These are phyloP conservation scores for Fallopia convolvulus DNA, from an alignment of 148 eudicot genomes.

Conservation along the genomic window DNA sequence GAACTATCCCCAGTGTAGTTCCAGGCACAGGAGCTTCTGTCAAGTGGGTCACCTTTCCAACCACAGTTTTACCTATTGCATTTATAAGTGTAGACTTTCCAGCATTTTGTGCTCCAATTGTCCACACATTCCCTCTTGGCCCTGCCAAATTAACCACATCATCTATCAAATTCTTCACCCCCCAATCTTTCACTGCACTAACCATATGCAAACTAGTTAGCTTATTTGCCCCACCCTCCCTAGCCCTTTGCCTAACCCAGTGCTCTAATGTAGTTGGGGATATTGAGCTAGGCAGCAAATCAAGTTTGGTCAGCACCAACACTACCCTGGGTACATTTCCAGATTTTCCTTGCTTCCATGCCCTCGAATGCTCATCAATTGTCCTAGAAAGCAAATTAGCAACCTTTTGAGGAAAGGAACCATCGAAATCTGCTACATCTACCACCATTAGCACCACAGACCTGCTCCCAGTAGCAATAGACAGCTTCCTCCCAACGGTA, in stretches of 20 bases:
- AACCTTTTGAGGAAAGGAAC: constrained; percentile 76
- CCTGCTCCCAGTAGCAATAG: constrained; percentile 50
- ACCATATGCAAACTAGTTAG: constrained; percentile 84
- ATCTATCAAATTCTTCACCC: constrained; percentile 70
- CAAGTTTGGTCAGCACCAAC: constrained; percentile 82
- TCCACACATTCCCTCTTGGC: constrained; percentile 89
- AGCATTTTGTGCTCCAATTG: constrained; percentile 92
- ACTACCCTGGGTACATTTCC: constrained; percentile 88
- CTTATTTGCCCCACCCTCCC: constrained; percentile 75
- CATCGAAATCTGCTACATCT: constrained; percentile 87
- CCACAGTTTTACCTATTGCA: constrained; percentile 67
- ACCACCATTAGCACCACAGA: constrained; percentile 79
- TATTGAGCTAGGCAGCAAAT: constrained; percentile 57
- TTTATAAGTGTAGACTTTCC: constrained; percentile 93
- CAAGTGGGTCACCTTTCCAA: constrained; percentile 45
- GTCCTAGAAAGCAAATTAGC: constrained; percentile 61
- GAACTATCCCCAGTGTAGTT: constrained; percentile 82
- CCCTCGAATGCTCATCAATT: constrained; percentile 49
- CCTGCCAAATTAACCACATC: constrained; percentile 81
- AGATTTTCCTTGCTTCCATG: constrained; percentile 89
- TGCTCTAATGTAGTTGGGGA: constrained; percentile 79
- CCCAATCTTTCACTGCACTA: constrained; percentile 84
- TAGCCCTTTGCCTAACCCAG: constrained; percentile 86
- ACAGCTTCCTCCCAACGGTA: constrained; percentile 80
- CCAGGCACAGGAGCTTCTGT: constrained; percentile 97